phyloP scores from a whole-genome alignment of 768 basidiomycete species.

The Boletus sp. region DNA sequence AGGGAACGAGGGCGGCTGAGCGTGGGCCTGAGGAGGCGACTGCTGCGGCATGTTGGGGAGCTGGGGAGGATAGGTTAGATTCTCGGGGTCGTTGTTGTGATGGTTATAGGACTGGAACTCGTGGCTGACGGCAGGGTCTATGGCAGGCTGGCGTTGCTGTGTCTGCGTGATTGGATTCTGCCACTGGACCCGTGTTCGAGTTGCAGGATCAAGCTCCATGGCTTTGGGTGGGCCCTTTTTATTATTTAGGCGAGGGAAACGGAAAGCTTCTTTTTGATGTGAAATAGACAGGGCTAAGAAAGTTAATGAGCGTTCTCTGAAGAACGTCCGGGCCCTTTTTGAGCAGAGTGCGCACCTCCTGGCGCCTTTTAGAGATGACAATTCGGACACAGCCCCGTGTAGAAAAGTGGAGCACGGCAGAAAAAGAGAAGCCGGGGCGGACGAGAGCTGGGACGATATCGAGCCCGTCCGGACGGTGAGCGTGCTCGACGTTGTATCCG shows the following conservation, averaged over 20 bases:
- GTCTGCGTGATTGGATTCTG: slow-evolving; percentile 33
- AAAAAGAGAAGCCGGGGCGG: slow-evolving; percentile 13
- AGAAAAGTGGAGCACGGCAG: slow-evolving; percentile 1
- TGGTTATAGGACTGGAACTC: slow-evolving; percentile 34
- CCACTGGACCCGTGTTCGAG: slow-evolving; percentile 36
- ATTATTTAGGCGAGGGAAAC: slow-evolving; percentile 39
- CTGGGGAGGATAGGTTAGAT: slow-evolving; percentile 26
- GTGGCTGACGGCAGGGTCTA: slow-evolving; percentile 35
- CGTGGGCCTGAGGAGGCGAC: slow-evolving; percentile 27
- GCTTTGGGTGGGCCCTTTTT: slow-evolving; percentile 31
- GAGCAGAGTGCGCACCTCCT: slow-evolving; percentile 6
- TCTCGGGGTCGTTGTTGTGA: slow-evolving; percentile 24
- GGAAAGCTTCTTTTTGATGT: slow-evolving; percentile 35
- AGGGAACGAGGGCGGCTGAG: slow-evolving; percentile 38
- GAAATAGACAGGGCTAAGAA: slow-evolving; percentile 25
- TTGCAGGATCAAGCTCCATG: slow-evolving; percentile 37
- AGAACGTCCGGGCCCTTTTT: slow-evolving; percentile 19
- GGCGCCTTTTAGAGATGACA: slow-evolving; percentile 16
- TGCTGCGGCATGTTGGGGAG: slow-evolving; percentile 33
- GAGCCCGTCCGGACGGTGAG: neutral
- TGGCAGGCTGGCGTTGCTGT: slow-evolving; percentile 33
- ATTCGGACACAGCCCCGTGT: slow-evolving; percentile 17
- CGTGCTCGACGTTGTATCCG: slow-evolving; percentile 34
- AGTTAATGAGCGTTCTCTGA: slow-evolving; percentile 27
- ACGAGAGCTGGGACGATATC: neutral